phyloP scores from a whole-genome alignment of 768 basidiomycete species.

The Leccinellum luteum region DNA sequence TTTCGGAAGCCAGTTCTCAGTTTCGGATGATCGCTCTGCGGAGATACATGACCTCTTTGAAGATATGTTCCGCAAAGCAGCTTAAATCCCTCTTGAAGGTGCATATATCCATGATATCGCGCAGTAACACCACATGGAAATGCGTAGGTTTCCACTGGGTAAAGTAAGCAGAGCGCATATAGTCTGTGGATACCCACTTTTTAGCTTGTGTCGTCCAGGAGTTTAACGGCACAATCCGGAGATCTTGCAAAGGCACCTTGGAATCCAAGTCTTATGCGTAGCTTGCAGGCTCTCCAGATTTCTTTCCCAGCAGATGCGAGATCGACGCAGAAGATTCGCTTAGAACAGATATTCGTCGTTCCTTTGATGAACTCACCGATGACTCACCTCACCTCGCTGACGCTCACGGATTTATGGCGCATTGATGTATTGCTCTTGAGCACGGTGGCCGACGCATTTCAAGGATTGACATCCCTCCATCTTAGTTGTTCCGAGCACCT shows the following conservation, averaged over 20 bases:
- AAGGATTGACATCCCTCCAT: constrained; percentile 45
- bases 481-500: constrained; percentile 61
- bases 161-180: constrained; percentile 38
- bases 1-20: constrained; percentile 40
- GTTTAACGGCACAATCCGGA: constrained; percentile 15
- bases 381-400: constrained; percentile 44
- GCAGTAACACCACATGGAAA: constrained; percentile 9
- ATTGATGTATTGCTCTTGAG: constrained; percentile 50
- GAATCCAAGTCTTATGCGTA: constrained; percentile 30
- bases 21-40: constrained; percentile 45
- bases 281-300: constrained; percentile 40
- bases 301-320: constrained; percentile 44
- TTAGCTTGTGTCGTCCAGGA: constrained; percentile 14
- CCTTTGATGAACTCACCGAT: constrained; percentile 28
- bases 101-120: constrained; percentile 31
- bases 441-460: constrained; percentile 46
- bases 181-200: constrained; percentile 2
- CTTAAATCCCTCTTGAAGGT: constrained; percentile 30
- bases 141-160: constrained; percentile 42
- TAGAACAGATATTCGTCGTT: constrained; percentile 33
- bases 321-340: constrained; percentile 41
- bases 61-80: constrained; percentile 19
- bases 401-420: constrained; percentile 52
- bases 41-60: constrained; percentile 27
- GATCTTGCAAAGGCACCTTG: constrained; percentile 24